phyloP scores from a whole-genome alignment of 73 alveolate species.

The Stentor roeselii region DNA sequence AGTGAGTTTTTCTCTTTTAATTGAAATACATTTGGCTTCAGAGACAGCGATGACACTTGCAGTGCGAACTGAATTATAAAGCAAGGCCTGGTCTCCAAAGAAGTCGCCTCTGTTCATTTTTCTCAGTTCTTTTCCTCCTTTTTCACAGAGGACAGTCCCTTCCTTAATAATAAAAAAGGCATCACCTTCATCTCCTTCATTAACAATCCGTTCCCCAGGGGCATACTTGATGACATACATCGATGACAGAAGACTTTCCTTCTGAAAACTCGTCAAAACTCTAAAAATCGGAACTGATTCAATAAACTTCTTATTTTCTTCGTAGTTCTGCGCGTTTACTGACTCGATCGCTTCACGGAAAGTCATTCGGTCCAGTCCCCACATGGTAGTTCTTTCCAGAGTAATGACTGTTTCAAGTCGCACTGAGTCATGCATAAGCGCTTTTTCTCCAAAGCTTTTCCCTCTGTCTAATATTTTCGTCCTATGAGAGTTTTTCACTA shows the following conservation, averaged over 20 bases:
- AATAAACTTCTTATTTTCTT: slow-evolving; percentile 14
- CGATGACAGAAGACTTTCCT: neutral
- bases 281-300: slow-evolving; percentile 9
- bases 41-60: slow-evolving; percentile 56
- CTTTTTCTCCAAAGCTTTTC: slow-evolving; percentile 12
- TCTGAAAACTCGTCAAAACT: neutral
- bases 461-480: neutral
- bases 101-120: slow-evolving; percentile 46
- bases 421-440: neutral
- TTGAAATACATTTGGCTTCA: slow-evolving; percentile 41
- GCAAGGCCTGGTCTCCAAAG: slow-evolving; percentile 59
- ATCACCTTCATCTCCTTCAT: slow-evolving; percentile 63
- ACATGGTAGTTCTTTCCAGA: neutral
- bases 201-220: slow-evolving; percentile 43
- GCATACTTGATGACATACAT: neutral
- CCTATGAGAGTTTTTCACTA: neutral
- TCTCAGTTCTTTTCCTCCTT: slow-evolving; percentile 48
- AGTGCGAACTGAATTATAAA: slow-evolving; percentile 42
- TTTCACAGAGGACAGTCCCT: slow-evolving; percentile 39
- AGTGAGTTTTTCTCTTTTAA: slow-evolving; percentile 44
- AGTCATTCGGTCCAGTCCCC: slow-evolving; percentile 7
- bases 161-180: slow-evolving; percentile 47
- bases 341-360: neutral
- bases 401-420: slow-evolving; percentile 11
- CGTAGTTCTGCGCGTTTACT: neutral